Conservation (phyloP, 371 early-diverging fungal genomes). For the Syncephalastrum contaminatum region DNA sequence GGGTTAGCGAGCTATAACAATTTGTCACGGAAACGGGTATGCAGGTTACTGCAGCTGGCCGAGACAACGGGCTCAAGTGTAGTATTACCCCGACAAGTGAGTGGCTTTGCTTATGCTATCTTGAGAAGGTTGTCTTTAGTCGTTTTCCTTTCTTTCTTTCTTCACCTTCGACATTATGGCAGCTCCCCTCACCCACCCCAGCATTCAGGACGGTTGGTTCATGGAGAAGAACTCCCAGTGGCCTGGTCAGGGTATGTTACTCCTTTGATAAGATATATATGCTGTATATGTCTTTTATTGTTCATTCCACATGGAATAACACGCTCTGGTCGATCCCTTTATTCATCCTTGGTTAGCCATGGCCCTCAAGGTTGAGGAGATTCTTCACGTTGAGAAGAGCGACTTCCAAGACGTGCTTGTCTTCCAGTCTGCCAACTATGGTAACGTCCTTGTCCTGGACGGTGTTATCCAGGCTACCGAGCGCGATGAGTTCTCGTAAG, state of each 20-base stretch:
- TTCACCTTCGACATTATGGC: constrained; percentile 28
- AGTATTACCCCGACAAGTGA: no score
- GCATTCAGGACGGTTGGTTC: constrained; percentile 95
- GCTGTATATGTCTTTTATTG: no score
- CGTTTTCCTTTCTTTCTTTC: constrained; percentile 7
- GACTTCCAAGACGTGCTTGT: constrained; percentile 96
- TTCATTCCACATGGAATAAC: no score
- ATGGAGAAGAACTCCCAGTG: constrained; percentile 89
- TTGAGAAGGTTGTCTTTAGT: constrained; percentile 3
- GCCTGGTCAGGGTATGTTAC: constrained; percentile 89
- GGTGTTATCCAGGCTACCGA: constrained; percentile 97
- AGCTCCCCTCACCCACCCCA: constrained; percentile 76
- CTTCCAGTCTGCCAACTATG: constrained; percentile 90
- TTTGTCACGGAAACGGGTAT: no score
- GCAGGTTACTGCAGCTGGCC: no score
- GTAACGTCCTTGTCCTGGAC: constrained; percentile 95
- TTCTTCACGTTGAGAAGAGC: constrained; percentile 91
- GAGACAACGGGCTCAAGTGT: no score
- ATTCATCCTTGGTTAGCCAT: constrained; percentile 59
- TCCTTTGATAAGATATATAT: no score
- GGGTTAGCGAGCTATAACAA: no score
- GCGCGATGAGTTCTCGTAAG: constrained; percentile 95
- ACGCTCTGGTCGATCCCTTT: background rate
- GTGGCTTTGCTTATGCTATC: no score
- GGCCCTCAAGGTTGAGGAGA: constrained; percentile 89